phyloP scores from a whole-genome alignment of 2,329 filamentous ascomycete genomes.

The Chaetomium sp. region DNA sequence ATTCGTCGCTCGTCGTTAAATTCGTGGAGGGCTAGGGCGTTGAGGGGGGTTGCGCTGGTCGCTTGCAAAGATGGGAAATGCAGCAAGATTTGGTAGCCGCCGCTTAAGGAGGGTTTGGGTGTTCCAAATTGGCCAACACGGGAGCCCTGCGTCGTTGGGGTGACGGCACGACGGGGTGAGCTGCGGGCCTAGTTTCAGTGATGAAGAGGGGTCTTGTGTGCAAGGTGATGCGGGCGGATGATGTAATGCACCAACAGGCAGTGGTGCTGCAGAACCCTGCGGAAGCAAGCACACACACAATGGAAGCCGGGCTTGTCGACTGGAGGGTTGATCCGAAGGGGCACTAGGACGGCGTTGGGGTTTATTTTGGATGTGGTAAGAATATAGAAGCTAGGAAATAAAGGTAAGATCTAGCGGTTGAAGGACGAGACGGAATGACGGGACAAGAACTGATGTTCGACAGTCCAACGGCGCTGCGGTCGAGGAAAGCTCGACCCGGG shows the following conservation, averaged over 20 bases:
- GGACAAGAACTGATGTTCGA: no score
- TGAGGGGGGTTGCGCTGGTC: no score
- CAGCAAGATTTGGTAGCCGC: background rate
- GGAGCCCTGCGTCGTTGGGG: background rate
- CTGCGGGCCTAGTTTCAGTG: constrained; percentile 4
- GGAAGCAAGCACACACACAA: background rate
- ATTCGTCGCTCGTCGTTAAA: background rate
- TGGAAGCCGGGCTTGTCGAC: no score
- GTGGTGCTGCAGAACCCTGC: background rate
- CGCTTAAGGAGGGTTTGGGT: background rate
- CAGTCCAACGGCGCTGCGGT: background rate
- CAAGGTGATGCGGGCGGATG: constrained; percentile 8
- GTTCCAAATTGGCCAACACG: background rate
- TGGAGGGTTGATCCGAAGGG: no score
- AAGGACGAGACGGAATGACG: no score
- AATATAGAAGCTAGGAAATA: no score
- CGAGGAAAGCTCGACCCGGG: background rate
- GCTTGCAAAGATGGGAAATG: no score
- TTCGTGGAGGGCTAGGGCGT: background rate
- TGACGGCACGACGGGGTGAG: background rate
- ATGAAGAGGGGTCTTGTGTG: constrained; percentile 7
- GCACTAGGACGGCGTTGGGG: no score
- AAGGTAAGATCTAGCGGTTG: no score
- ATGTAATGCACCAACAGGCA: constrained; percentile 8
- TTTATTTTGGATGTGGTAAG: no score